phyloP scores from a whole-genome alignment of 768 basidiomycete species.

The Steccherinum ochraceum region DNA sequence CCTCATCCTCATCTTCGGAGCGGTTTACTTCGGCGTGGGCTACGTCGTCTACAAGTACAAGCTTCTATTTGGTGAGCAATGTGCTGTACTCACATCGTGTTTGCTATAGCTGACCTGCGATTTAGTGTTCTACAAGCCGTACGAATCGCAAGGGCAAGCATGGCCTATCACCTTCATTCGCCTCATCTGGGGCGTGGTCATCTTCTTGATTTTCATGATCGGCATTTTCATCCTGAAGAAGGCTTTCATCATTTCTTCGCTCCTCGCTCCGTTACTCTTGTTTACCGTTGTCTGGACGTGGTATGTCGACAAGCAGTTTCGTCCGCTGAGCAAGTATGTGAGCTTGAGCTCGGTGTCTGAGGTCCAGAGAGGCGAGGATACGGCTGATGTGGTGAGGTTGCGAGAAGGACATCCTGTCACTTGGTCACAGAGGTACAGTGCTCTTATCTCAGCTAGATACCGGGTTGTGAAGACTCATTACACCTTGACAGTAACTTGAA shows the following conservation, averaged over 20 bases:
- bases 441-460: neutral
- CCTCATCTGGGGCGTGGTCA: constrained; percentile 86
- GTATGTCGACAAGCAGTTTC: constrained; percentile 62
- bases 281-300: constrained; percentile 79
- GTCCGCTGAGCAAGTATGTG: constrained; percentile 73
- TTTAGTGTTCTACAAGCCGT: constrained; percentile 95
- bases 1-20: constrained; percentile 90
- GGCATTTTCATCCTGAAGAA: constrained; percentile 81
- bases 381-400: constrained; percentile 68
- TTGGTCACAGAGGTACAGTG: constrained; percentile 74
- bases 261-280: constrained; percentile 69
- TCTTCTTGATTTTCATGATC: constrained; percentile 95
- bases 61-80: constrained; percentile 75
- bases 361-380: constrained; percentile 85
- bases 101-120: neutral
- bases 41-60: constrained; percentile 99
- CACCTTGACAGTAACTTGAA: constrained; percentile 60
- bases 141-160: constrained; percentile 94
- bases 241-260: constrained; percentile 49
- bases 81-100: neutral
- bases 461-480: neutral
- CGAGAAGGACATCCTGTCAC: constrained; percentile 82
- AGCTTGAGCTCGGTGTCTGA: constrained; percentile 84
- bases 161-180: constrained; percentile 96
- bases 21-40: constrained; percentile 91